Base-by-base conservation (phyloP, 1,139 yeast genomes). In the Taphrina deformans region DNA sequence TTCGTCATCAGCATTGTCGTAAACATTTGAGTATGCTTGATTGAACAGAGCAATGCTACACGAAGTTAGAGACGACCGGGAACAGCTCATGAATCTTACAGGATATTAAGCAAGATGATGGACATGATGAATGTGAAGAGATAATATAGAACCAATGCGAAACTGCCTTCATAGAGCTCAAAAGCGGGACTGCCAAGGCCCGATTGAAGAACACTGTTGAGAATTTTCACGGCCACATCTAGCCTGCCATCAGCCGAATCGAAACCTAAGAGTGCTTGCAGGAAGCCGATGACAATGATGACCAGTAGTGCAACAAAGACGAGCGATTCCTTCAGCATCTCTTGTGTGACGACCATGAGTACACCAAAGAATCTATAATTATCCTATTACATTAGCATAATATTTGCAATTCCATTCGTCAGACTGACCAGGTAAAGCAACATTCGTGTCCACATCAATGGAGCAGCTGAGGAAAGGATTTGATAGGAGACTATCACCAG, bases 211-310 rank as follows among this genome's bases (percentile, higher is more conserved):
- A 90, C 80, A 33, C 87, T 85, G 21, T 84, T 78, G 58, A 89
- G 75, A 55, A 89, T 86, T 55, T 83, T 79, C 46, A 78, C 76
- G 0, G 96, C 87, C 44, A 89, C 87, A 70, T 89, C 96, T 68
- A 86, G 80, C 67, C 83, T 83, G 69, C 96, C 96, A 75, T 90
- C 97, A 6, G 95, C 87, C 35, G 89, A 87, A 76, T 90, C 97
- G 65, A 90, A 79, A 1, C 96, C 96, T 60, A 90, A 76, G 75
- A 90, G 89, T 0, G 96, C 96, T 73, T 90, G 96, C 66, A 89
- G 77, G 75, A 90, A 90, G 0, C 97, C 97, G 65, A 87, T 75
- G 67, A 88, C 85, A 38, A 90, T 85, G 66, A 89, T 84, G 26
- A 82, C 78, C 67, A 89, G 79, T 69, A 90, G 77, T 53, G 89